phyloP scores from a whole-genome alignment of 2,329 filamentous ascomycete genomes.

The Beauveria medogensis region DNA sequence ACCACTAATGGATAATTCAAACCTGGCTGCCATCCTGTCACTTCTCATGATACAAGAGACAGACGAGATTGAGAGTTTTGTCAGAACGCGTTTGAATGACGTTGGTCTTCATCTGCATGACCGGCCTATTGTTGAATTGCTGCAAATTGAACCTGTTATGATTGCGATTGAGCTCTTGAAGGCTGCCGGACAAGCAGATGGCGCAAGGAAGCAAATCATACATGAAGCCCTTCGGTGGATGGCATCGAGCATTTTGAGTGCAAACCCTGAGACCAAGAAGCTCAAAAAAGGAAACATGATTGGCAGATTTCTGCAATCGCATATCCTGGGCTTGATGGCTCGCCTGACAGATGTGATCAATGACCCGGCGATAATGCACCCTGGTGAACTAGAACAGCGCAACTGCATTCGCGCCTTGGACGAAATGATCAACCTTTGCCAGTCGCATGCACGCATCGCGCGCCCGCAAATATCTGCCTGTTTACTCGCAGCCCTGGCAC shows the following conservation, averaged over 20 bases:
- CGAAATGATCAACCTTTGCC: constrained; percentile 75
- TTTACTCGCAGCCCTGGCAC: constrained; percentile 72
- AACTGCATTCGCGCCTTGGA: constrained; percentile 76
- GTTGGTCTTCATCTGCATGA: constrained; percentile 64
- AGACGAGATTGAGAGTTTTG: constrained; percentile 51
- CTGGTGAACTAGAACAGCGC: constrained; percentile 58
- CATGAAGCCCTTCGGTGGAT: constrained; percentile 40
- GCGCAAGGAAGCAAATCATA: constrained; percentile 42
- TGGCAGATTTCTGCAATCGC: constrained; percentile 68
- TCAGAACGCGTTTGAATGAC: constrained; percentile 59
- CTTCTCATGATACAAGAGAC: constrained; percentile 51
- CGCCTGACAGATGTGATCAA: constrained; percentile 74
- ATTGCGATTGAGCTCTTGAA: constrained; percentile 79
- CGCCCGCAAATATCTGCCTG: constrained; percentile 94
- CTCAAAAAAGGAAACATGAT: constrained; percentile 50
- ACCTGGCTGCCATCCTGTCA: constrained; percentile 50
- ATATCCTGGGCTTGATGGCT: constrained; percentile 81
- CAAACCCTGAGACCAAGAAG: constrained; percentile 35
- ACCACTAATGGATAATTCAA: constrained; percentile 46
- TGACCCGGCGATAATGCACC: constrained; percentile 47
- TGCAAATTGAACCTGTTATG: constrained; percentile 66
- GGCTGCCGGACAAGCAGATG: constrained; percentile 60
- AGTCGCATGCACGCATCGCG: constrained; percentile 64
- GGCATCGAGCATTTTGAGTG: constrained; percentile 31
- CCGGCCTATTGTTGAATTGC: constrained; percentile 56